A percentile compares a stretch with the other conserved stretches of the same genome.
These are phyloP conservation scores for Trypanosoma melophagium DNA, from an alignment of 208 protist species.

Conservation along the genomic window DNA sequence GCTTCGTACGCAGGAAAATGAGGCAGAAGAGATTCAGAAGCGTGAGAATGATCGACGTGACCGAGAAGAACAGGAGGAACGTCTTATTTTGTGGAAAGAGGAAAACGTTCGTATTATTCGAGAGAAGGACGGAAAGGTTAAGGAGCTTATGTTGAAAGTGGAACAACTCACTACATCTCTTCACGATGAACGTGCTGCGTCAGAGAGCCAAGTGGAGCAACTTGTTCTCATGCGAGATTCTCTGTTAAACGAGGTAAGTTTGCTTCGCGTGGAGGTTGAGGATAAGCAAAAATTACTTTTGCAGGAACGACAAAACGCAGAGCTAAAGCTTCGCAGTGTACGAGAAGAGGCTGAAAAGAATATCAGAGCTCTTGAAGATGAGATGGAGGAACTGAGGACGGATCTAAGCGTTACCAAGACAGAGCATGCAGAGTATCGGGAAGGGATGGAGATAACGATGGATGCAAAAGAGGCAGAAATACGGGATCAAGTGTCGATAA, in stretches of 20 bases:
- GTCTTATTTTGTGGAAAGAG: constrained; percentile 60
- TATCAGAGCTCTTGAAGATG: constrained; percentile 33
- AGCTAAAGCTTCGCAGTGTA: constrained; percentile 32
- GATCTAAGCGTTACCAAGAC: constrained; percentile 34
- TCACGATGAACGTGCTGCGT: constrained; percentile 33
- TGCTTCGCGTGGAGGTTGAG: constrained; percentile 50
- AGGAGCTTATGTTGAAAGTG: constrained; percentile 53
- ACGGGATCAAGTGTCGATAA: constrained; percentile 41
- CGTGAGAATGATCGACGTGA: constrained; percentile 74
- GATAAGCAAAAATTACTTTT: constrained; percentile 38
- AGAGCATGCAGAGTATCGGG: constrained; percentile 44
- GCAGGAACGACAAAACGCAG: constrained; percentile 32
- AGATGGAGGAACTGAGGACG: constrained; percentile 38
- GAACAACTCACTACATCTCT: constrained; percentile 37
- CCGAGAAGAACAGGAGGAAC: constrained; percentile 71
- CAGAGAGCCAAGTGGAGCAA: constrained; percentile 59
- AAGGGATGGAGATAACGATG: constrained; percentile 35
- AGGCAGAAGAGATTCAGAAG: constrained; percentile 68
- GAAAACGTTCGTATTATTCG: constrained; percentile 49
- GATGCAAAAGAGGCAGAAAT: constrained; percentile 53
- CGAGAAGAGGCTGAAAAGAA: constrained; percentile 38
- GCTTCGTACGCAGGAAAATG: constrained; percentile 54
- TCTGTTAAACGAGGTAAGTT: constrained; percentile 64
- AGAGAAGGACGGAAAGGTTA: constrained; percentile 67
- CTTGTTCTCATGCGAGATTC: constrained; percentile 52